Base-by-base conservation (phyloP, 2,329 filamentous ascomycete genomes). In the Sporothrix humicola region DNA sequence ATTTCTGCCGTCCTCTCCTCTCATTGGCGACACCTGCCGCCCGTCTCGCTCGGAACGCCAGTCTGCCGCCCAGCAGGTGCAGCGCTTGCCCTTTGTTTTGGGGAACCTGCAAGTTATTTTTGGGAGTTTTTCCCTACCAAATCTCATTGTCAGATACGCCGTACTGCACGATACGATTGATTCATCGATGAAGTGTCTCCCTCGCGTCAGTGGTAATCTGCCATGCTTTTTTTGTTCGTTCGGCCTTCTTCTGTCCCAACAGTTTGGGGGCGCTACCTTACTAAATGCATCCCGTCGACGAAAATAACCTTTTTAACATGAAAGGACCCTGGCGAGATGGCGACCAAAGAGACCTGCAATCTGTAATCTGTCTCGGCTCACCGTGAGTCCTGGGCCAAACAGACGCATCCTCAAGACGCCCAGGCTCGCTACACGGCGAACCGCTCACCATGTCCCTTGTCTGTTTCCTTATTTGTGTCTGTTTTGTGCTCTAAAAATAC, bases 1-100 rank as follows among this genome's bases (percentile, higher is more conserved):
- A 2, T 31, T 31, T 31, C 7, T 37, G 31, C 4, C 31, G 31
- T 37, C 31, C 31, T 3, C 31, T 5, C 31, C 50, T 56, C 66
- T 17, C 31, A 69, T 69, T 69, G 66, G 66, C 50, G 48, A 0
- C 26, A 20, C 3, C 66, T 42, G 66, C 66, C 48, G 66, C 66
- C 65, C 46, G 23, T n/a, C 65, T 37, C 31, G 4, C 44, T 26
- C n/a, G 8, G 12, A 13, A 23, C 37, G 37, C 6, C 44, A 17
- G 12, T 8, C 42, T 50, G 44, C 46, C 46, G 46, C 46, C 44
- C 13, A 8, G 42, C 15, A 37, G 31, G 7, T 37, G 37, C 8
- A 44, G 59, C 42, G 59, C 42, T 63, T 66, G 44, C 10, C 23
- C 50, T 48, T 15, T 65, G 20, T 50, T 50, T 10, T 3, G 17